Percentiles rank a stretch among this genome's conserved stretches.
phyloP scores from a whole-genome alignment of 495 filamentous ascomycete genomes.

The Bacidia rubella region DNA sequence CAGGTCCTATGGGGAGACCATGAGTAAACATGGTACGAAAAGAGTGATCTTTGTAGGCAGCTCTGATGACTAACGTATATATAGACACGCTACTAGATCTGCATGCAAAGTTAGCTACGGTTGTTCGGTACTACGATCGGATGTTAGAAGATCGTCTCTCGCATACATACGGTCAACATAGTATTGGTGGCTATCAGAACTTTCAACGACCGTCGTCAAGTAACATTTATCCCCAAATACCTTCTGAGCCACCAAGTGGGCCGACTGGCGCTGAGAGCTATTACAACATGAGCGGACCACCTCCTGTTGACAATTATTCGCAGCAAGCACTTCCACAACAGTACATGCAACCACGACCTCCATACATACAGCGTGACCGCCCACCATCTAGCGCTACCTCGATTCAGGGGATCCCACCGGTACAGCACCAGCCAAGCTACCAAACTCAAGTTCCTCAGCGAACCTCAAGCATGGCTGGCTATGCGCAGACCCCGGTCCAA shows the following conservation, averaged over 20 bases:
- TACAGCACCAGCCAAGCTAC: slow-evolving; percentile 17
- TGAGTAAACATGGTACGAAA: slow-evolving; percentile 99
- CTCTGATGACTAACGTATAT: slow-evolving; percentile 18
- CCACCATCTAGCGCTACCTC: slow-evolving; percentile 17
- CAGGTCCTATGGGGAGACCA: slow-evolving; percentile 93
- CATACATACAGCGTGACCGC: slow-evolving; percentile 16
- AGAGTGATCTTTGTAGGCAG: slow-evolving; percentile 19
- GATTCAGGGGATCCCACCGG: slow-evolving; percentile 2
- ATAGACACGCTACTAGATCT: slow-evolving; percentile 78
- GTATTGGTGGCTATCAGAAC: slow-evolving; percentile 30
- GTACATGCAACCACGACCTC: slow-evolving; percentile 14
- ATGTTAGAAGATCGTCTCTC: slow-evolving; percentile 95
- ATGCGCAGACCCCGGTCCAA: slow-evolving; percentile 9
- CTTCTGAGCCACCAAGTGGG: slow-evolving; percentile 33
- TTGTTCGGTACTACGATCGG: slow-evolving; percentile 95
- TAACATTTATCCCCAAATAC: slow-evolving; percentile 54
- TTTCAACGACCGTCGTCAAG: slow-evolving; percentile 39
- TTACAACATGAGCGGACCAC: slow-evolving; percentile 53
- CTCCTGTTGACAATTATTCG: slow-evolving; percentile 30
- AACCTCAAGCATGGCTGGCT: slow-evolving; percentile 15
- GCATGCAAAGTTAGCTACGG: slow-evolving; percentile 88
- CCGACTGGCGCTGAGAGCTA: slow-evolving; percentile 58
- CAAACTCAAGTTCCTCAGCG: slow-evolving; percentile 16
- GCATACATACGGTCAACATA: slow-evolving; percentile 79
- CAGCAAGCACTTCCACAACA: slow-evolving; percentile 21